phyloP scores from a whole-genome alignment of 768 basidiomycete species.

The Leccinum subtestaceum region DNA sequence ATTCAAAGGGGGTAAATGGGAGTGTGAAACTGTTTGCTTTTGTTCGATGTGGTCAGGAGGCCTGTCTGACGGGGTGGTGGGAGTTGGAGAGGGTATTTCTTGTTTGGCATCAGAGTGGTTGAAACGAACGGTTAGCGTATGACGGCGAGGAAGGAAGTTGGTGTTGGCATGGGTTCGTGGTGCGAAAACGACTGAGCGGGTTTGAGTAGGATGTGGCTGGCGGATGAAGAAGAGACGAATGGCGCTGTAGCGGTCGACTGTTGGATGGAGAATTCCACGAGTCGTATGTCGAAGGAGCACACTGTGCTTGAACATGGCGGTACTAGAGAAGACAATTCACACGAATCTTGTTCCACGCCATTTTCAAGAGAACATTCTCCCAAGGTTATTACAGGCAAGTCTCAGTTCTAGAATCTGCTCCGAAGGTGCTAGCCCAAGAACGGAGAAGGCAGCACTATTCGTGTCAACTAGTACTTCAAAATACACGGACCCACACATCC shows the following conservation, averaged over 20 bases:
- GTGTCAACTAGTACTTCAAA: too few species aligned
- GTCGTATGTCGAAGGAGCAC: constrained; percentile 25
- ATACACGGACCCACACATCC: too few species aligned
- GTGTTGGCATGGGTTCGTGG: background rate
- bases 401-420: too few species aligned
- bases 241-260: constrained; percentile 54
- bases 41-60: background rate
- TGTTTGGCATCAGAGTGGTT: constrained; percentile 18
- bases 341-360: background rate
- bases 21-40: constrained; percentile 9
- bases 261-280: constrained; percentile 25
- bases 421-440: too few species aligned
- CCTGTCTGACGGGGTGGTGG: constrained; percentile 5
- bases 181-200: background rate
- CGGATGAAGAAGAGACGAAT: constrained; percentile 58
- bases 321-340: background rate
- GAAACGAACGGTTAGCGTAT: constrained; percentile 7
- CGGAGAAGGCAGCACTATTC: too few species aligned
- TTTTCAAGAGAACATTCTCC: background rate
- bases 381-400: too few species aligned
- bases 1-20: constrained; percentile 33
- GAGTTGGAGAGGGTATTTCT: background rate
- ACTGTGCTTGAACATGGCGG: constrained; percentile 15
- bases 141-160: background rate
- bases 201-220: constrained; percentile 17